phyloP scores from a whole-genome alignment of 2,329 filamentous ascomycete species.

The Pleomassaria siparia region DNA sequence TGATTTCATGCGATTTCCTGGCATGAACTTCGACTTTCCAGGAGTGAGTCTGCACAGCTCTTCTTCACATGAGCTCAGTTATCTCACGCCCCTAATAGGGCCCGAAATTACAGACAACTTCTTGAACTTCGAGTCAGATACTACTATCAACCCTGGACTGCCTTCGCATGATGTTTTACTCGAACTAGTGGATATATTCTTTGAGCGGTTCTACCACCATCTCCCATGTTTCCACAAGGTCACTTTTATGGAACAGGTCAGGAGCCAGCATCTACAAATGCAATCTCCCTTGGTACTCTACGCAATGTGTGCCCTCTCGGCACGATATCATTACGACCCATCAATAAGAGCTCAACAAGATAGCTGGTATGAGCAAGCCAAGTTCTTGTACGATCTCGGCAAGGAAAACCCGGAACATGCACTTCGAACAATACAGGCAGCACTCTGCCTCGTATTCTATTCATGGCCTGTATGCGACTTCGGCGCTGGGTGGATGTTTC shows the following conservation, averaged over 20 bases:
- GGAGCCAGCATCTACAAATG: constrained; percentile 16
- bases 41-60: neutral
- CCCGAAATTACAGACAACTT: neutral
- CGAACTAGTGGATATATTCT: constrained; percentile 30
- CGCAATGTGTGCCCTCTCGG: constrained; percentile 29
- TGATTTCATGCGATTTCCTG: constrained; percentile 12
- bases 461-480: constrained; percentile 30
- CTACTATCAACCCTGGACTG: constrained; percentile 11
- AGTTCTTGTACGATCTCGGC: constrained; percentile 28
- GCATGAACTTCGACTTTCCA: constrained; percentile 14
- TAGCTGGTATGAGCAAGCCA: constrained; percentile 34
- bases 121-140: constrained; percentile 8
- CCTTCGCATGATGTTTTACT: constrained; percentile 17
- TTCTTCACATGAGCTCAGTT: neutral
- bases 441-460: constrained; percentile 24
- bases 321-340: constrained; percentile 24
- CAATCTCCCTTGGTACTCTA: constrained; percentile 26
- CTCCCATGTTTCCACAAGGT: constrained; percentile 34
- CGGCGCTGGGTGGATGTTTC: constrained; percentile 28
- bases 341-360: constrained; percentile 17
- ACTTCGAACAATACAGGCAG: constrained; percentile 30
- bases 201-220: constrained; percentile 21
- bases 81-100: constrained; percentile 8
- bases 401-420: constrained; percentile 17
- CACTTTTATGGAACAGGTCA: constrained; percentile 18